Evolutionary conservation across 2,329 filamentous ascomycete species (phyloP).

Genomic region (Calycina herbarum): DNA sequence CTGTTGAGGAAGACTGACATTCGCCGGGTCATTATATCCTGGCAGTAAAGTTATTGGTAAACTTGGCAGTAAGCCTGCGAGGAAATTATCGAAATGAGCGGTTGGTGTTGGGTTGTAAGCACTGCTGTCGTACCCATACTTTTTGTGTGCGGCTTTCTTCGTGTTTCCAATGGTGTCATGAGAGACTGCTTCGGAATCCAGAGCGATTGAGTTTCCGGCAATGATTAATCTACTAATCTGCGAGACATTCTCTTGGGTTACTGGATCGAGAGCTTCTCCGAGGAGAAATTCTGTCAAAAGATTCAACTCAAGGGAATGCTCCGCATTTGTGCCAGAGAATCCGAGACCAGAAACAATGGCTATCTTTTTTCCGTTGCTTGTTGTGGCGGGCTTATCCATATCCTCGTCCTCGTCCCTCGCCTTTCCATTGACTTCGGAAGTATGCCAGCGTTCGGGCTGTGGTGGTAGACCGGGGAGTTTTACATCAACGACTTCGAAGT

Average conservation of each 20-base stretch:
- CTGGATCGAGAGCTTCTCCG: slow-evolving; percentile 70
- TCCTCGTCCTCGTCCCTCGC: slow-evolving; percentile 47
- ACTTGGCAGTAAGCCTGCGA: slow-evolving; percentile 77
- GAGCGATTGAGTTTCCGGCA: slow-evolving; percentile 79
- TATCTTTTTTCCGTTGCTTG: slow-evolving; percentile 53
- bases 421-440: slow-evolving; percentile 50
- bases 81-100: slow-evolving; percentile 78
- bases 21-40: slow-evolving; percentile 81
- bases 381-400: slow-evolving; percentile 41
- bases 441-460: slow-evolving; percentile 78
- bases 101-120: slow-evolving; percentile 86
- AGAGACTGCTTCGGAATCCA: slow-evolving; percentile 31
- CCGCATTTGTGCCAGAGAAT: slow-evolving; percentile 72
- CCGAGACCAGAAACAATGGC: slow-evolving; percentile 87
- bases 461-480: slow-evolving; percentile 83
- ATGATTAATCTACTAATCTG: slow-evolving; percentile 84
- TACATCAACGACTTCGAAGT: slow-evolving; percentile 89
- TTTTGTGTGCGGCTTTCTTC: slow-evolving; percentile 56
- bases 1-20: slow-evolving; percentile 87
- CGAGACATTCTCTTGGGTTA: slow-evolving; percentile 58
- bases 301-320: slow-evolving; percentile 72
- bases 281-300: slow-evolving; percentile 85
- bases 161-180: slow-evolving; percentile 37
- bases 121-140: slow-evolving; percentile 91
- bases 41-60: slow-evolving; percentile 89